Conservation (phyloP, 805 yeast genomes). For the Yarrowia sp. region DNA sequence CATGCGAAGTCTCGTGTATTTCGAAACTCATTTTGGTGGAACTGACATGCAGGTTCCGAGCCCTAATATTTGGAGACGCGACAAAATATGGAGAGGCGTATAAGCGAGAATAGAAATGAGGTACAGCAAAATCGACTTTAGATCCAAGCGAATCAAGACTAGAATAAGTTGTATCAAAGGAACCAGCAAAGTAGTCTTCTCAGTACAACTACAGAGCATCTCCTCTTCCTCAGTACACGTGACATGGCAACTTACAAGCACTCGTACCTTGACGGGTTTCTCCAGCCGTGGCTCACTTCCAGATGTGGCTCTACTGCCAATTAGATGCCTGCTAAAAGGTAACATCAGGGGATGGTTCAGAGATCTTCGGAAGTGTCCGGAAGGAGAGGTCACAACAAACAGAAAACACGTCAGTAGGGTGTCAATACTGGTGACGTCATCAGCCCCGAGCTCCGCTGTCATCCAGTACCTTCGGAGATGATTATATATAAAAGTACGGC, state of each 20-base stretch:
- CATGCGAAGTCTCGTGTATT: not conserved
- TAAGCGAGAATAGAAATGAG: not conserved
- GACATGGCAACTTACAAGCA: not conserved
- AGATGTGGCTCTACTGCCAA: slow-evolving; percentile 10
- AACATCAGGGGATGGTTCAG: slow-evolving; percentile 9
- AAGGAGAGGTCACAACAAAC: not conserved
- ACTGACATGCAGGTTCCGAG: slow-evolving; percentile 2
- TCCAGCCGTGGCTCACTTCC: not conserved
- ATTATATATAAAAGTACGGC: too few species aligned
- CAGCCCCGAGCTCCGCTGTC: not conserved
- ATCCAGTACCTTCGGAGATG: not conserved
- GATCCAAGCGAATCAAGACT: too few species aligned
- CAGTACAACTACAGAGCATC: too few species aligned
- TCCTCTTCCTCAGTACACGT: not conserved
- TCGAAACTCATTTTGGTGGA: slow-evolving; percentile 10
- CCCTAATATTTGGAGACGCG: not conserved
- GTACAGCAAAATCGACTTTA: too few species aligned
- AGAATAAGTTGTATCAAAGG: too few species aligned
- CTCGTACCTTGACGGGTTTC: not conserved
- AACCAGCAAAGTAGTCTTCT: too few species aligned
- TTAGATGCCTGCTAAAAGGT: slow-evolving; percentile 4
- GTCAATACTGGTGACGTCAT: slow-evolving; percentile 2
- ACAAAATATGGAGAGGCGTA: not conserved
- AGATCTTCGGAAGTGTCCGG: slow-evolving; percentile 11
- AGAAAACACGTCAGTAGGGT: not conserved